Evolutionary conservation across 371 early-diverging fungal genomes (phyloP), one percentile per base, ranked within the genome.

Genomic region (Sporodiniella umbellata): DNA sequence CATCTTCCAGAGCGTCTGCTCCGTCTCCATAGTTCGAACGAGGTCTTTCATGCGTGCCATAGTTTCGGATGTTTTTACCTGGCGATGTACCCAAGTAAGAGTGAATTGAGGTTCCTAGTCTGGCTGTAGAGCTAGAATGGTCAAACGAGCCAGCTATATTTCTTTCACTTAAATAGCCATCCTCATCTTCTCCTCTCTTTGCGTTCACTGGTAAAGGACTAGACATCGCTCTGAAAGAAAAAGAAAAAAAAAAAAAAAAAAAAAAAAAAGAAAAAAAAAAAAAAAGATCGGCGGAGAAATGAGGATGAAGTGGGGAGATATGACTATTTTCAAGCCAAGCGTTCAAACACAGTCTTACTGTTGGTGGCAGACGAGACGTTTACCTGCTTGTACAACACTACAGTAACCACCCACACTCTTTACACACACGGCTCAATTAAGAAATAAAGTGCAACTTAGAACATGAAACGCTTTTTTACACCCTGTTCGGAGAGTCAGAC

Each of bases 11-110:
- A n/a, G n/a, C 58, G 3, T 57, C 45, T 4, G 56, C 21, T 22
- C 59, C 62, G 47, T 58, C 66, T 18, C 62, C 64, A 45, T 47
- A 58, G 10, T 45, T 44, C 24, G 51, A 65, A 12, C 30, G 56
- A 22, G 61, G 55, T 39, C 51, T 26, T 7, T 25, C 42, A 14
- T 26, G 42, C 1, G 53, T 61, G 15, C 65, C 62, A 52, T 69
- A 59, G 10, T 48, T 59, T 11, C 39, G 51, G 1, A 56, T 52
- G 21, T 64, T 70, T 33, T 42, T 43, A 3, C 60, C 48, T 18
- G 73, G 73, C 4, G 73, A 69, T 23, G 64, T 66, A 17, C 73
- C 62, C 33, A 58, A 56, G 23, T 54, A 50, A 8, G 64, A 53
- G 2, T 62, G 67, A n/a, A 58, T 45, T 42, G 68, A 68, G 21